phyloP scores from a whole-genome alignment of 768 basidiomycete species.

The Gyrodon lividus region DNA sequence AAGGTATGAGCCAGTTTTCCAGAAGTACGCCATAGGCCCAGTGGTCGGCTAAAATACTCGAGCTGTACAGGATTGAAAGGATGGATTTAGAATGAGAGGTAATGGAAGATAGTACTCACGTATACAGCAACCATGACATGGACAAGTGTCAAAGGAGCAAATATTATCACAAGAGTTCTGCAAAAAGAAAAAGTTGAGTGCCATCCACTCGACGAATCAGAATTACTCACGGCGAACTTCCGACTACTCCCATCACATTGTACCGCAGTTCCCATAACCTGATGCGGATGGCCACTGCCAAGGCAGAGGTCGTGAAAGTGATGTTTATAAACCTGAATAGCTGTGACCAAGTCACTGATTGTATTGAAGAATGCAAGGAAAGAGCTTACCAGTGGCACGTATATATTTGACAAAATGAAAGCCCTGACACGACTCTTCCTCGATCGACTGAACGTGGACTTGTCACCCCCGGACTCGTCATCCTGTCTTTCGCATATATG shows the following conservation, averaged over 20 bases:
- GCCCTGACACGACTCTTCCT: conserved; percentile 51
- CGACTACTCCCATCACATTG: conserved; percentile 66
- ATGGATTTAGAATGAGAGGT: conserved; percentile 2
- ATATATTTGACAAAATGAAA: conserved; percentile 72
- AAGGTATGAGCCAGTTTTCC: conserved; percentile 85
- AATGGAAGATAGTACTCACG: conserved; percentile 44
- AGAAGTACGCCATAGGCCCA: conserved; percentile 91
- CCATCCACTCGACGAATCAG: neutral
- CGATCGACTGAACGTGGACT: conserved; percentile 27
- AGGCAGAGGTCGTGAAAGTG: conserved; percentile 73
- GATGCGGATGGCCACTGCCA: conserved; percentile 78
- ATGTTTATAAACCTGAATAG: conserved; percentile 85
- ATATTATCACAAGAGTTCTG: conserved; percentile 82
- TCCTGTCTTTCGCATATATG: conserved; percentile 21
- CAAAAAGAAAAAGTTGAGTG: neutral
- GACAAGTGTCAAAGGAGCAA: conserved; percentile 76
- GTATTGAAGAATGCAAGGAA: neutral
- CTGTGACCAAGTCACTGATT: conserved; percentile 36
- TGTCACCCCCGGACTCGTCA: conserved; percentile 28
- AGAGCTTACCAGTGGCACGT: conserved; percentile 70
- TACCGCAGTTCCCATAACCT: conserved; percentile 53
- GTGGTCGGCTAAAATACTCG: conserved; percentile 89
- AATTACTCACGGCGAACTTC: conserved; percentile 71
- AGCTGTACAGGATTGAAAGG: conserved; percentile 46
- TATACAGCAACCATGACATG: conserved; percentile 88